These are phyloP conservation scores for Pyrenochaeta sp. DNA, from an alignment of 2,329 filamentous ascomycete genomes.

Conservation along the genomic window DNA sequence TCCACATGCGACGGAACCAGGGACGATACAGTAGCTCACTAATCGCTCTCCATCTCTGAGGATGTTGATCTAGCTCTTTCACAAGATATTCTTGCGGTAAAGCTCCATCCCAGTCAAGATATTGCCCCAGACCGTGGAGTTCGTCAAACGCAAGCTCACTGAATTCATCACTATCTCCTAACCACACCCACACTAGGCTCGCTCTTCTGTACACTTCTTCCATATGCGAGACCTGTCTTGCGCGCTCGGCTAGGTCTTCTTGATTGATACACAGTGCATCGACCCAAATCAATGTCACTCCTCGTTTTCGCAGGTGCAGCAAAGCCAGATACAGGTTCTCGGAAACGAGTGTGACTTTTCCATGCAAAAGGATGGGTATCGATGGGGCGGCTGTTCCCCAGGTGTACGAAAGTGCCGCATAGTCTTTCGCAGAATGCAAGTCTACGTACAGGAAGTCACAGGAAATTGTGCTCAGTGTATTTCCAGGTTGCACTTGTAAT, in stretches of 20 bases:
- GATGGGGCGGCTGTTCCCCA: conserved; percentile 6
- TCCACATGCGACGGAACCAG: conserved; percentile 17
- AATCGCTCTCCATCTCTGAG: conserved; percentile 6
- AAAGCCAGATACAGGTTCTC: conserved; percentile 13
- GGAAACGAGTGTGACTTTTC: conserved; percentile 4
- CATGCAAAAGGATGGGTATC: conserved; percentile 10
- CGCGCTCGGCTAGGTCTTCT: conserved; percentile 11
- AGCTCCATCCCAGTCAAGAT: conserved; percentile 3
- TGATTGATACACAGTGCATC: conserved; percentile 26
- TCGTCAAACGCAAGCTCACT: conserved; percentile 4
- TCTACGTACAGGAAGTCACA: conserved; percentile 9
- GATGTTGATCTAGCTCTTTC: neutral
- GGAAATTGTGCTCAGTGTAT: conserved; percentile 12
- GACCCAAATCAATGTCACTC: conserved; percentile 8
- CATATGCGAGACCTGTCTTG: conserved; percentile 15
- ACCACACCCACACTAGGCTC: conserved; percentile 2
- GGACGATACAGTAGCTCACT: conserved; percentile 10
- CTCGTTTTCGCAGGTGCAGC: conserved; percentile 11
- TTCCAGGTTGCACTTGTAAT: conserved; percentile 9
- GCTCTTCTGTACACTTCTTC: conserved; percentile 10
- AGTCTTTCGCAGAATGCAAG: conserved; percentile 2
- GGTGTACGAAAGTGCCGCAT: conserved; percentile 14
- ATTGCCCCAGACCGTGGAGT: conserved; percentile 4
- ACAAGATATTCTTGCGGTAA: conserved; percentile 2
- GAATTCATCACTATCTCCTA: conserved; percentile 6